These are phyloP conservation scores for Fraxinus greggii DNA, from an alignment of 305 asterid genomes.

Conservation along the genomic window DNA sequence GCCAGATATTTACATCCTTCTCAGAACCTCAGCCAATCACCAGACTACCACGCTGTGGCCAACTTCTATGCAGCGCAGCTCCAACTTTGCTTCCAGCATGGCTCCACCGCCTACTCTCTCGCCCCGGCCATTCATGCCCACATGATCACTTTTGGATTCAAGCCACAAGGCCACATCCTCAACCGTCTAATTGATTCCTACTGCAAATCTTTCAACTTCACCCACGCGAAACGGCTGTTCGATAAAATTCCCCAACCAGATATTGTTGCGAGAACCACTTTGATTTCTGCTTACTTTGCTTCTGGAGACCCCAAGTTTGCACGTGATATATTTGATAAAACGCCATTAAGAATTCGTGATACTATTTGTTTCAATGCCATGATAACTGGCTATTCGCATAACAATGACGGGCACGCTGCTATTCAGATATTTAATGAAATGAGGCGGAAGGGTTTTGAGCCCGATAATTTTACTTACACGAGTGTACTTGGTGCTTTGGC, in stretches of 20 bases:
- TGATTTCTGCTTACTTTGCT: conserved; percentile 66
- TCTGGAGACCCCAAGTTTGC: conserved; percentile 60
- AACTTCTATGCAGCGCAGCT: conserved; percentile 58
- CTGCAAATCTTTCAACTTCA: conserved; percentile 53
- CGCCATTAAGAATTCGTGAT: conserved; percentile 62
- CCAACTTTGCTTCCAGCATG: conserved; percentile 51
- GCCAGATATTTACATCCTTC: conserved; percentile 30
- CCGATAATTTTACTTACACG: conserved; percentile 70
- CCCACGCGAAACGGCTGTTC: conserved; percentile 63
- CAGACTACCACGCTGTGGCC: conserved; percentile 41
- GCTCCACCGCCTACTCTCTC: conserved; percentile 37
- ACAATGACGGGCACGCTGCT: conserved; percentile 68
- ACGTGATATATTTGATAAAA: conserved; percentile 46
- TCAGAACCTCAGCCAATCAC: conserved; percentile 21
- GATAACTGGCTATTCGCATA: conserved; percentile 74
- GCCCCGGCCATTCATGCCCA: conserved; percentile 59
- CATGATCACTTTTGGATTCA: conserved; percentile 72
- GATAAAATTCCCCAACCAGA: conserved; percentile 79
- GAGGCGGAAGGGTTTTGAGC: conserved; percentile 44
- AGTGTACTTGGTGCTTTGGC: conserved; percentile 64
- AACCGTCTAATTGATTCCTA: conserved; percentile 65
- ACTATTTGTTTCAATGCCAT: conserved; percentile 70
- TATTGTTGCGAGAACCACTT: conserved; percentile 67
- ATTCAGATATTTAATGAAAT: conserved; percentile 56
- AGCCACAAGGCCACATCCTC: conserved; percentile 58